phyloP scores from a whole-genome alignment of 305 asterid genomes.

The Solanum hybrid region DNA sequence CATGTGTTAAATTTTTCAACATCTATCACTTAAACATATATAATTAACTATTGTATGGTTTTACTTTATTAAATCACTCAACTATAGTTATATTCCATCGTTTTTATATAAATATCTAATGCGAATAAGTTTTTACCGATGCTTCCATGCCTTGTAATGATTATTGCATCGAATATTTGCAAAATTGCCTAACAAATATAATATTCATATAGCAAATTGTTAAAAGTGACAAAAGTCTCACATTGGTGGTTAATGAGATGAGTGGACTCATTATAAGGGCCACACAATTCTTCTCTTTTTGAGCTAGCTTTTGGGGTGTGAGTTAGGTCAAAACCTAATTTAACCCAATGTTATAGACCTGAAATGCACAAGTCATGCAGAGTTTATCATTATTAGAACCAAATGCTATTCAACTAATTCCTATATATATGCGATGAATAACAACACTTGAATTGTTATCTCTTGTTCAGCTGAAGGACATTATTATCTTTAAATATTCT shows the following conservation, averaged over 20 bases:
- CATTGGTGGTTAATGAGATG: too few relatives aligned
- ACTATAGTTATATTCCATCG: neutral
- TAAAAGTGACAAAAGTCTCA: too few relatives aligned
- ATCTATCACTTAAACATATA: neutral
- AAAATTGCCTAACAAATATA: neutral
- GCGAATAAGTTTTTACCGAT: neutral
- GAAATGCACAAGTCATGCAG: neutral
- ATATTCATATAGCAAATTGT: neutral
- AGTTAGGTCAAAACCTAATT: too few relatives aligned
- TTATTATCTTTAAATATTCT: neutral
- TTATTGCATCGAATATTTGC: neutral
- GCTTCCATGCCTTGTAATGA: neutral
- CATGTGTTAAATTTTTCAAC: neutral
- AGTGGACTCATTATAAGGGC: too few relatives aligned
- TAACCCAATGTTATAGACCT: too few relatives aligned
- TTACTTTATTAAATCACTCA: neutral
- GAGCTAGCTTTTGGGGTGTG: too few relatives aligned
- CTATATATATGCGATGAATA: neutral
- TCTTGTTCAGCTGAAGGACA: neutral
- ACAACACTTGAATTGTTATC: neutral
- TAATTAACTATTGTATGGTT: neutral
- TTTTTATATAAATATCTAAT: neutral
- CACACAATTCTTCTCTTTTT: too few relatives aligned
- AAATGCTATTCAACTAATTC: neutral
- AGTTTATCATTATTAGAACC: neutral